A percentile compares a stretch with the other conserved stretches of the same genome.
These are phyloP conservation scores for Apostasia shenzhenica DNA, from an alignment of 106 monocot species.

Conservation along the genomic window DNA sequence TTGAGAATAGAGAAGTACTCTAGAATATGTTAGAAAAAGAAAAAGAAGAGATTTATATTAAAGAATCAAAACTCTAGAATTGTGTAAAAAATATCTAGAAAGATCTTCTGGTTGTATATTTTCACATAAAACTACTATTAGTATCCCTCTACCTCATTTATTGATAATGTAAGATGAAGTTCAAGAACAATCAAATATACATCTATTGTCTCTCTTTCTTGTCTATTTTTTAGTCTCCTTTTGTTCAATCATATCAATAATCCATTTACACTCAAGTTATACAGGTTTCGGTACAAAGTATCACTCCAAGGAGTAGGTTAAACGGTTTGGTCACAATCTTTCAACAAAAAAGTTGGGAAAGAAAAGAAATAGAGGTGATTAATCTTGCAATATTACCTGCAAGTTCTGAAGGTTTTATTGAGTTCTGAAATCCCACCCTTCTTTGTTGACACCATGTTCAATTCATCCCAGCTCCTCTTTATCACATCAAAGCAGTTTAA, in stretches of 20 bases:
- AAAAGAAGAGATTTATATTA: no score
- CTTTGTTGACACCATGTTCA: constrained; percentile 32
- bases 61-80: no score
- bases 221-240: no score
- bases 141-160: no score
- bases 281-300: neutral
- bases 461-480: constrained; percentile 78
- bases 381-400: constrained; percentile 40
- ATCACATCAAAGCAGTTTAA: constrained; percentile 77
- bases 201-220: no score
- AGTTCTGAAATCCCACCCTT: constrained; percentile 52
- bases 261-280: neutral
- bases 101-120: no score
- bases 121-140: no score
- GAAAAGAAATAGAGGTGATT: neutral
- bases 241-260: neutral
- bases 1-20: no score
- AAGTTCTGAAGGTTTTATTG: constrained; percentile 54
- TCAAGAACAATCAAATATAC: no score
- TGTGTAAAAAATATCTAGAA: no score
- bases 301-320: neutral
- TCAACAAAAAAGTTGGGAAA: neutral
- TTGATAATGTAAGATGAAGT: no score
- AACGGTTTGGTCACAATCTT: neutral
- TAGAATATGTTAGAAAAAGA: no score